phyloP scores from a whole-genome alignment of 305 asterid species.

The Fraxinus xanthoxyloides region DNA sequence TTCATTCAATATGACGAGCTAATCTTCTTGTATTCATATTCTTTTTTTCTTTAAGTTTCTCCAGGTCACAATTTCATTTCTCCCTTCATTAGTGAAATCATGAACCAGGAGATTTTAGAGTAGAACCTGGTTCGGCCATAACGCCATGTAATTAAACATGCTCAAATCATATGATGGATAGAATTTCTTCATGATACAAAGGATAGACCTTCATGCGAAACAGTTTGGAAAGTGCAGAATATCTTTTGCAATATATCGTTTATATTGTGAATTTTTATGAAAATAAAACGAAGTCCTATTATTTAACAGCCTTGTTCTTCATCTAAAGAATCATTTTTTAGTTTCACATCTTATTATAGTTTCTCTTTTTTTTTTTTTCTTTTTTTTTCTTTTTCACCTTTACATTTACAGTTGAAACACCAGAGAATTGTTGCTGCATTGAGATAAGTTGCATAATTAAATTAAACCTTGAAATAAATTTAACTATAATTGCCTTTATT shows the following conservation, averaged over 20 bases:
- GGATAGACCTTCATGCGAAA: background rate
- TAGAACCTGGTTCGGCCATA: background rate
- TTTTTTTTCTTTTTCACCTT: background rate
- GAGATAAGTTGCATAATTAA: background rate
- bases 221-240: background rate
- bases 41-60: background rate
- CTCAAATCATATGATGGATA: background rate
- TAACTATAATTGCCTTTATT: background rate
- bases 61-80: background rate
- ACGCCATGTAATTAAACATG: background rate
- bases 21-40: background rate
- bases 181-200: background rate
- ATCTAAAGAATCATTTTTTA: background rate
- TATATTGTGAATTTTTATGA: background rate
- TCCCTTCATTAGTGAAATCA: background rate
- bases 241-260: background rate
- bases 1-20: background rate
- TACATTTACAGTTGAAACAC: background rate
- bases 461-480: background rate
- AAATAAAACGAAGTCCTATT: background rate
- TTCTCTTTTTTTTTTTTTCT: background rate
- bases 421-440: background rate
- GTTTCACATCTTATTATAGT: background rate
- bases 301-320: background rate
- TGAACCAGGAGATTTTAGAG: background rate